These are phyloP conservation scores for Neopestalotiopsis sp. DNA, from an alignment of 2,329 filamentous ascomycete species.

Conservation along the genomic window DNA sequence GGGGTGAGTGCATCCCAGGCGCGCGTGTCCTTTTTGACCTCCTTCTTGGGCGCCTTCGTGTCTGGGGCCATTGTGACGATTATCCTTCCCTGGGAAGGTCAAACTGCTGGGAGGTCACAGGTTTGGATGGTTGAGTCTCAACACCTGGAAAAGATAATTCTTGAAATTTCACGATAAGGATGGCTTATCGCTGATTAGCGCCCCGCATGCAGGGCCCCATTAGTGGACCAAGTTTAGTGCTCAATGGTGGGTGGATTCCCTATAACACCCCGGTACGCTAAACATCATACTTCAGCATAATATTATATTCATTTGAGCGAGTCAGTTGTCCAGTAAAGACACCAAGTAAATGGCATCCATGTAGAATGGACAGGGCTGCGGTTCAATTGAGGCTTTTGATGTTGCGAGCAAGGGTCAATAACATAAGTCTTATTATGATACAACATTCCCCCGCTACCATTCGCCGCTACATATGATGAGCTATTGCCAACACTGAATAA, in stretches of 20 bases:
- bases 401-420: too few species aligned
- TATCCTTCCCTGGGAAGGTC: background rate
- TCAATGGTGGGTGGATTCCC: background rate
- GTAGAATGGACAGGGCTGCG: too few species aligned
- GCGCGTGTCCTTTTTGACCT: slow-evolving; percentile 53
- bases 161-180: slow-evolving; percentile 3
- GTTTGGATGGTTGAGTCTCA: background rate
- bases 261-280: too few species aligned
- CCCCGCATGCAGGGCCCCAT: background rate
- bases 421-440: too few species aligned
- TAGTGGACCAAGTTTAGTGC: background rate
- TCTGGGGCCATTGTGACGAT: slow-evolving; percentile 38
- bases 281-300: too few species aligned
- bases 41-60: slow-evolving; percentile 36
- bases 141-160: background rate
- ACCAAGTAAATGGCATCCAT: too few species aligned
- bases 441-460: too few species aligned
- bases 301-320: too few species aligned
- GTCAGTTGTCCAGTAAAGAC: too few species aligned
- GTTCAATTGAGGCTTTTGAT: too few species aligned
- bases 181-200: slow-evolving; percentile 4
- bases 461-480: too few species aligned
- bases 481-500: too few species aligned
- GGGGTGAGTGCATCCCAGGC: slow-evolving; percentile 74
- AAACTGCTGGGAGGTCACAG: background rate